Evolutionary conservation across 2,329 filamentous ascomycete species (phyloP).

Genomic region (Diaporthe amygdali): DNA sequence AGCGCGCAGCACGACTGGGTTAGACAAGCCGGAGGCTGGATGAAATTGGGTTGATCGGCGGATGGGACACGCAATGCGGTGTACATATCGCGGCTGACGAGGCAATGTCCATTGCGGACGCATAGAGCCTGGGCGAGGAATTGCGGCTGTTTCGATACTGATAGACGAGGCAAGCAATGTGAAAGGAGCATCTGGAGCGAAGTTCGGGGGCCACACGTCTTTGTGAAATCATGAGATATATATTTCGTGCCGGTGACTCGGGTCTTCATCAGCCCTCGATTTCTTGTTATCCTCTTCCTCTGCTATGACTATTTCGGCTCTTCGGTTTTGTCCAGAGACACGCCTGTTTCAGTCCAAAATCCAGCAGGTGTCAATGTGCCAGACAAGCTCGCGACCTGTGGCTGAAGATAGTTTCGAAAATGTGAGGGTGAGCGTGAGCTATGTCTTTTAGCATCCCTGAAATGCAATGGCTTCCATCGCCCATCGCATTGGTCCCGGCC

Average conservation of each 20-base stretch:
- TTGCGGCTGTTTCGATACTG: slow-evolving; percentile 28
- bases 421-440: neutral
- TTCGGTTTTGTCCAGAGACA: too few species aligned
- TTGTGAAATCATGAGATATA: neutral
- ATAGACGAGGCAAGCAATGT: slow-evolving; percentile 35
- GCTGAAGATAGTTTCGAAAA: neutral
- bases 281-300: neutral
- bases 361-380: neutral
- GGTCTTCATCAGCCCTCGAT: neutral
- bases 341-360: neutral
- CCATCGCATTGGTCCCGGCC: neutral
- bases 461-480: neutral
- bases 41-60: neutral
- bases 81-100: slow-evolving; percentile 16
- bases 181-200: slow-evolving; percentile 9
- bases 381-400: too few species aligned
- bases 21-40: neutral
- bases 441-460: neutral
- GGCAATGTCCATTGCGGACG: neutral
- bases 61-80: neutral
- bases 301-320: neutral
- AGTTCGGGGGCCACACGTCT: neutral
- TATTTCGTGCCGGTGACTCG: neutral
- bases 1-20: slow-evolving; percentile 49
- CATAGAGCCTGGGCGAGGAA: slow-evolving; percentile 18